phyloP scores from a whole-genome alignment of 805 yeast species.

The Zygosaccharomyces rouxii region DNA sequence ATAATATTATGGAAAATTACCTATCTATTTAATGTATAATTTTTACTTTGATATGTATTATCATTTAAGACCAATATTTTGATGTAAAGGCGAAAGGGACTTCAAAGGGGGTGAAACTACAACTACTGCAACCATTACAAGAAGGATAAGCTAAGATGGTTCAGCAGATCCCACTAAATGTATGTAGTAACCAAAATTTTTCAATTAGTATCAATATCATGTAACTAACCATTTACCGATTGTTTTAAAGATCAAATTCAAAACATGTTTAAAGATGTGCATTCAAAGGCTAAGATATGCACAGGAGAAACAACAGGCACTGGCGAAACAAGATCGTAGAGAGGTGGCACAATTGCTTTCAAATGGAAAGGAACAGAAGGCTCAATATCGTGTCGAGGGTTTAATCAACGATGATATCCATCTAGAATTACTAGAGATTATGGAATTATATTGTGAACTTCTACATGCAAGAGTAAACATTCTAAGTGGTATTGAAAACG shows the following conservation, averaged over 20 bases:
- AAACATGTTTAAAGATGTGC: slow-evolving; percentile 52
- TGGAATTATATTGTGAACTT: slow-evolving; percentile 80
- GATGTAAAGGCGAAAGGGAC: not conserved
- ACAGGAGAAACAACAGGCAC: slow-evolving; percentile 69
- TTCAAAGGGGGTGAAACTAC: slow-evolving; percentile 1
- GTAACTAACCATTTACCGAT: slow-evolving; percentile 4
- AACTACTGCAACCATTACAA: not conserved
- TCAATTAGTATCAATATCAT: not conserved
- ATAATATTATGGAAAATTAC: slow-evolving; percentile 59
- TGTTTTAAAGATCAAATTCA: slow-evolving; percentile 24
- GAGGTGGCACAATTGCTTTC: slow-evolving; percentile 64
- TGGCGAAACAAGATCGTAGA: slow-evolving; percentile 70
- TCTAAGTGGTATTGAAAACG: slow-evolving; percentile 42
- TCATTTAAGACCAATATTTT: not conserved
- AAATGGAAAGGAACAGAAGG: slow-evolving; percentile 74
- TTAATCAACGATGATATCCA: slow-evolving; percentile 77
- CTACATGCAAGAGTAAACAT: slow-evolving; percentile 69
- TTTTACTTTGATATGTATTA: not conserved
- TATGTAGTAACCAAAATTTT: slow-evolving; percentile 10
- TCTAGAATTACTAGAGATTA: slow-evolving; percentile 69
- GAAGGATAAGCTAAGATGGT: slow-evolving; percentile 6
- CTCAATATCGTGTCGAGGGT: slow-evolving; percentile 77
- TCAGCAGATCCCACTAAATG: slow-evolving; percentile 22
- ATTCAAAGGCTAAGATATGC: slow-evolving; percentile 63
- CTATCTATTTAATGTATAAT: slow-evolving; percentile 41